These are phyloP conservation scores for Ceratocystis lukuohia DNA, from an alignment of 2,329 filamentous ascomycete species.

Conservation along the genomic window DNA sequence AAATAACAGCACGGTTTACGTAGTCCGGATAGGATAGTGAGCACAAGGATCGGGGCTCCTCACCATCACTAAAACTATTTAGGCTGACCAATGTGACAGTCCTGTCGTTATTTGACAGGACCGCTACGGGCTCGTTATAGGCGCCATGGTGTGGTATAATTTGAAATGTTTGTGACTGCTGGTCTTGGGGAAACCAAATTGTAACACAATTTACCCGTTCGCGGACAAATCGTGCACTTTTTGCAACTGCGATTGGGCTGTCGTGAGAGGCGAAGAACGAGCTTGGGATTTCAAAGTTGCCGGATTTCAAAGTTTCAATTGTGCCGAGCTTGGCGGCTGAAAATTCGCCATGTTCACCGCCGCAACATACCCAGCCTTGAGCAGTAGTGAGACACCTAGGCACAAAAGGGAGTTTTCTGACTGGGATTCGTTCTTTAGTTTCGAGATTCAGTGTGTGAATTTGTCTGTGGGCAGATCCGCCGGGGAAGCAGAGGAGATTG, in stretches of 20 bases:
- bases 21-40: slow-evolving; percentile 64
- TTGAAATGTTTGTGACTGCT: slow-evolving; percentile 22
- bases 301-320: not conserved
- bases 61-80: slow-evolving; percentile 38
- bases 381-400: slow-evolving; percentile 81
- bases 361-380: slow-evolving; percentile 80
- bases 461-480: slow-evolving; percentile 50
- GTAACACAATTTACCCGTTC: slow-evolving; percentile 56
- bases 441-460: slow-evolving; percentile 60
- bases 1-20: slow-evolving; percentile 90
- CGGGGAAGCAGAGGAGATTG: slow-evolving; percentile 74
- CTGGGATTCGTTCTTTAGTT: slow-evolving; percentile 35
- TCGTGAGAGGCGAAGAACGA: not conserved
- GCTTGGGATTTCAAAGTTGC: not conserved
- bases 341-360: slow-evolving; percentile 79
- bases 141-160: slow-evolving; percentile 23
- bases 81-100: slow-evolving; percentile 76
- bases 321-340: slow-evolving; percentile 53
- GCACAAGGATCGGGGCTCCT: slow-evolving; percentile 46
- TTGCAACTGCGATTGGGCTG: slow-evolving; percentile 20
- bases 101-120: slow-evolving; percentile 82
- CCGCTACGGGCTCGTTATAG: slow-evolving; percentile 46
- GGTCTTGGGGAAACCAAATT: slow-evolving; percentile 43
- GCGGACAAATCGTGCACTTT: slow-evolving; percentile 41
- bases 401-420: slow-evolving; percentile 52